These are phyloP conservation scores for Apiospora marii DNA, from an alignment of 2,329 filamentous ascomycete species.

Conservation along the genomic window DNA sequence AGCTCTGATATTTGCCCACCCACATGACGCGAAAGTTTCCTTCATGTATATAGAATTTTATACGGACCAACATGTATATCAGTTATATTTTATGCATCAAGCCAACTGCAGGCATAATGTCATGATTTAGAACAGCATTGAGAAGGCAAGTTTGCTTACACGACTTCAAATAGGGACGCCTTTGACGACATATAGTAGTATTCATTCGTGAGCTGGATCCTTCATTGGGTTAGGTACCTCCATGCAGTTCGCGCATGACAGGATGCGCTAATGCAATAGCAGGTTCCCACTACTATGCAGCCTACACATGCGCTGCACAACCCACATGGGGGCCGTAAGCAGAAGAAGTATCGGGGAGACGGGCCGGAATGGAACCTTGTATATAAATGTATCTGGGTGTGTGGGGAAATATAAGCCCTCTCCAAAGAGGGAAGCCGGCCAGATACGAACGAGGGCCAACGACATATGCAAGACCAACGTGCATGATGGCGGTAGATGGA, in stretches of 20 bases:
- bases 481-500: not conserved
- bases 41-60: slow-evolving; percentile 8
- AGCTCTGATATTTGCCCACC: not conserved
- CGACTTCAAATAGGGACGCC: not conserved
- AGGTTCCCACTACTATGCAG: not conserved
- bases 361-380: not conserved
- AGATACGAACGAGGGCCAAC: not conserved
- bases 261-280: slow-evolving; percentile 9
- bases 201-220: not conserved
- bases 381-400: not conserved
- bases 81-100: not conserved
- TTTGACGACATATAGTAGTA: not conserved
- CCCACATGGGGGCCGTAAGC: not conserved
- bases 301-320: not conserved
- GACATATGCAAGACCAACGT: not conserved
- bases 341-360: not conserved
- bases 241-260: not conserved
- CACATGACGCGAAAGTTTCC: too few relatives aligned
- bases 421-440: not conserved
- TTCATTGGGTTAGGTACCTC: not conserved
- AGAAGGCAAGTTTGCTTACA: not conserved
- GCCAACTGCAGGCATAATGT: too few relatives aligned
- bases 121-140: not conserved
- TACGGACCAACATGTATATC: not conserved
- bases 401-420: not conserved